These are phyloP conservation scores for Danielia oregonensis DNA, from an alignment of 805 yeast genomes.

Conservation along the genomic window DNA sequence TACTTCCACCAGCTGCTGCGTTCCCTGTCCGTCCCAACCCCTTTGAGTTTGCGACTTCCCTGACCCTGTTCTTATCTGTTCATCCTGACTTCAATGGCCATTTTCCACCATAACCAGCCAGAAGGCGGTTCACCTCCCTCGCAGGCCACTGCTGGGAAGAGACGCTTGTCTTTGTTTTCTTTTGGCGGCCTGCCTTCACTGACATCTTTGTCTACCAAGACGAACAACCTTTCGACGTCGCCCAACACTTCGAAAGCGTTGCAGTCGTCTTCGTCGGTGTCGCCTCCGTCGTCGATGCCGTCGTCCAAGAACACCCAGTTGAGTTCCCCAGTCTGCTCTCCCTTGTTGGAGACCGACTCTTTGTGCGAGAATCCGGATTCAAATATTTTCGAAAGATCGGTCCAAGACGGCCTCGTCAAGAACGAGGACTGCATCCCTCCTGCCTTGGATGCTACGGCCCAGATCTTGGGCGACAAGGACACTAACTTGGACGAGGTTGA, in stretches of 20 bases:
- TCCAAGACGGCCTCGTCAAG: conserved; percentile 35
- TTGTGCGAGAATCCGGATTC: conserved; percentile 19
- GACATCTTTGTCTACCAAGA: conserved; percentile 13
- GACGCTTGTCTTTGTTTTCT: conserved; percentile 23
- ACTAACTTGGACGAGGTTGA: conserved; percentile 68
- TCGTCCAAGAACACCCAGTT: conserved; percentile 6
- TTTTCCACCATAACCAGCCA: conserved; percentile 3
- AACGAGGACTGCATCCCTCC: conserved; percentile 75
- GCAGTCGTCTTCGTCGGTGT: conserved; percentile 3
- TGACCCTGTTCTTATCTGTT: too few species aligned
- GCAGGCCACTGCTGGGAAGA: conserved; percentile 8
- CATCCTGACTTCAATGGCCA: conserved; percentile 3
- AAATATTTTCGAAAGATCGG: conserved; percentile 40
- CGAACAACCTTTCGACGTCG: background rate
- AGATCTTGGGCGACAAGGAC: conserved; percentile 56
- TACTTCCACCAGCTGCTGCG: too few species aligned
- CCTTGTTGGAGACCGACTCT: conserved; percentile 11
- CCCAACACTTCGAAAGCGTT: background rate
- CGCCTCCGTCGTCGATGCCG: conserved; percentile 1
- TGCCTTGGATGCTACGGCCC: conserved; percentile 71
- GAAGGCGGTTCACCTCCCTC: conserved; percentile 1
- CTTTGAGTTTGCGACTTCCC: too few species aligned
- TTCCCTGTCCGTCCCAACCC: too few species aligned
- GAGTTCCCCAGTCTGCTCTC: conserved; percentile 12
- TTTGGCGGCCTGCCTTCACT: conserved; percentile 16